Base-by-base conservation (phyloP, 257 asterid genomes). In the Plantago elongata region DNA sequence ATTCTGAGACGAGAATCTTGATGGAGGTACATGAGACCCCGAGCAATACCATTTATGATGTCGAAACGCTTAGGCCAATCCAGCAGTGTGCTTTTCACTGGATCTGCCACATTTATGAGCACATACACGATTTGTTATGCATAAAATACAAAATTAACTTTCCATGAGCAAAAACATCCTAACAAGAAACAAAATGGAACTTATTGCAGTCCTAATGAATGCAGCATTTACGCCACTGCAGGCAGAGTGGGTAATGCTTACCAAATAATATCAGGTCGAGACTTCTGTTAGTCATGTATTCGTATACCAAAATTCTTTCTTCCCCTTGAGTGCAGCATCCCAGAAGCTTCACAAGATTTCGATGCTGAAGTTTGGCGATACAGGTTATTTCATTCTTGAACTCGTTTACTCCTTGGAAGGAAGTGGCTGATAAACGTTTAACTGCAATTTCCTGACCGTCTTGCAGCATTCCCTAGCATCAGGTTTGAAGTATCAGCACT, bases 321-420 rank as follows among this genome's bases (percentile, higher is more conserved):
- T 66, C 76, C 43, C 66, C 73, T 69, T 77, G 48, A 29, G 72
- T 52, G 75, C 81, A 77, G 61, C 72, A 72, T 56, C 78, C 81
- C 0, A 72, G 60, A 69, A 77, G 81, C 73, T 73, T 72, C 71
- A 77, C 81, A 9, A 77, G 73, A 66, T 77, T 77, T 17, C 78
- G 69, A 42, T 77, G 81, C 62, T 77, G 82, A 29, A 69, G 79
- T 67, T 77, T 67, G 1, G 82, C 77, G 0, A 77, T 69, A 30
- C 70, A 77, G 29, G 40, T 14, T 46, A 73, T 74, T 67, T 77
- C 82, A 48, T 66, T 77, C 69, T 62, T 77, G 72, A 77, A 77
- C 76, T 77, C 76, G 1, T 69, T 34, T 0, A 13, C 57, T 38
- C 82, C 82, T 72, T 77, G 82, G 12, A 17, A 49, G 0, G 82